Percentiles rank a stretch among this genome's conserved stretches.
Evolutionary conservation across 768 basidiomycete species (phyloP).

Genomic region (Candolleomyces eurysporus): DNA sequence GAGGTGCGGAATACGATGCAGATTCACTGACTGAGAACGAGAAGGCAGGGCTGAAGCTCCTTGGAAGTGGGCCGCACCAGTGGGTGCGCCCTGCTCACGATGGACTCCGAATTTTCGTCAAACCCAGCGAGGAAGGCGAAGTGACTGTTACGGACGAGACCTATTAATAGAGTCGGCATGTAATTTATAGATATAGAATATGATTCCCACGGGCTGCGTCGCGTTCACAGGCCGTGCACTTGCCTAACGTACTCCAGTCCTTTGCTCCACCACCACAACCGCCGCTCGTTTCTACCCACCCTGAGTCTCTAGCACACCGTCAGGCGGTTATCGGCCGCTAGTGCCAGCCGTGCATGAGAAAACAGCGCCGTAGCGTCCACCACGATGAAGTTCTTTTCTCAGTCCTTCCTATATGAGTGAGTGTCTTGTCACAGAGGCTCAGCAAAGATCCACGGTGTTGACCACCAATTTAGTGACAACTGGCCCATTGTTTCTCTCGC

Average conservation of each 20-base stretch:
- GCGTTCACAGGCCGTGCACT: too few species aligned
- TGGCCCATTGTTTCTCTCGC: constrained; percentile 92
- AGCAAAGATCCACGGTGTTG: constrained; percentile 9
- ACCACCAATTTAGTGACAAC: constrained; percentile 64
- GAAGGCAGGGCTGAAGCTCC: constrained; percentile 40
- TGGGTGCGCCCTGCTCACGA: constrained; percentile 79
- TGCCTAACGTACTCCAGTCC: too few species aligned
- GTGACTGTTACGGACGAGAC: constrained; percentile 40
- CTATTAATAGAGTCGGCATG: constrained; percentile 30
- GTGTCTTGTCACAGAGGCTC: constrained; percentile 12
- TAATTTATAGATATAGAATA: background rate
- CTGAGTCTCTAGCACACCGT: constrained; percentile 1
- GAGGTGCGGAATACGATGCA: constrained; percentile 30
- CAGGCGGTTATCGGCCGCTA: background rate
- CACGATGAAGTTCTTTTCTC: constrained; percentile 55
- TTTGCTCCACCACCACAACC: background rate
- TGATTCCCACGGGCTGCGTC: background rate
- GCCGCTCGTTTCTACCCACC: background rate
- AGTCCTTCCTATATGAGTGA: constrained; percentile 56
- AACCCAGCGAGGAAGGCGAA: constrained; percentile 25
- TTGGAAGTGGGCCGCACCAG: constrained; percentile 43
- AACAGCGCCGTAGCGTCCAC: background rate
- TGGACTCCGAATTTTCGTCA: constrained; percentile 59
- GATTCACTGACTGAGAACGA: constrained; percentile 30
- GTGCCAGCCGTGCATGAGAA: constrained; percentile 1